Conservation (phyloP, 352 stramenopile genomes). For the Pythium myriotylum region DNA sequence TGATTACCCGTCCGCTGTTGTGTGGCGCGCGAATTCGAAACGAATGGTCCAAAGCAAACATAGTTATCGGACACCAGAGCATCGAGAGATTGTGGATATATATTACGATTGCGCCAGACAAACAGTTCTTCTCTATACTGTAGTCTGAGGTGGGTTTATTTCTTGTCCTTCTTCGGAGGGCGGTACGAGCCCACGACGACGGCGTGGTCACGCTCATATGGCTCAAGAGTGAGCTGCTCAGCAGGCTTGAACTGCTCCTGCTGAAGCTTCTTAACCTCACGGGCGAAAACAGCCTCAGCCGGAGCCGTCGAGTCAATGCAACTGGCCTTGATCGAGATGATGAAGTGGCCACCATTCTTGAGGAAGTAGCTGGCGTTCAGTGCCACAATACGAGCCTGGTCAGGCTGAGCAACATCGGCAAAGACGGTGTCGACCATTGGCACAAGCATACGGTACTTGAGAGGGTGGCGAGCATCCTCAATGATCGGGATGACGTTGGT, state of each 20-base stretch:
- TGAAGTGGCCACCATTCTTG: constrained; percentile 99
- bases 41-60: constrained; percentile 4
- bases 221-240: constrained; percentile 99
- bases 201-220: constrained; percentile 99
- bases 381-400: constrained; percentile 99
- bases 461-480: constrained; percentile 97
- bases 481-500: constrained; percentile 99
- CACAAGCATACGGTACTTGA: constrained; percentile 99
- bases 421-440: constrained; percentile 99
- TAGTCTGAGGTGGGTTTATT: constrained; percentile 17
- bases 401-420: constrained; percentile 99
- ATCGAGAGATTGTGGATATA: constrained; percentile 17
- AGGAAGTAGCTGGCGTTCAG: constrained; percentile 99
- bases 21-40: constrained; percentile 18
- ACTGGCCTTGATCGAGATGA: constrained; percentile 99
- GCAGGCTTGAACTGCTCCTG: constrained; percentile 98
- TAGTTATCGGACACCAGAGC: neutral
- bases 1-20: constrained; percentile 25
- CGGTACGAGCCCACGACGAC: constrained; percentile 97
- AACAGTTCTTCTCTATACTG: constrained; percentile 17
- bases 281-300: constrained; percentile 97
- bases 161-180: constrained; percentile 37
- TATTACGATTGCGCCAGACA: constrained; percentile 25
- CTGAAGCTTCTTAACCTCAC: constrained; percentile 98
- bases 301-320: constrained; percentile 99